Conservation (phyloP, 352 stramenopile genomes). For the Globisporangium emineosum region DNA sequence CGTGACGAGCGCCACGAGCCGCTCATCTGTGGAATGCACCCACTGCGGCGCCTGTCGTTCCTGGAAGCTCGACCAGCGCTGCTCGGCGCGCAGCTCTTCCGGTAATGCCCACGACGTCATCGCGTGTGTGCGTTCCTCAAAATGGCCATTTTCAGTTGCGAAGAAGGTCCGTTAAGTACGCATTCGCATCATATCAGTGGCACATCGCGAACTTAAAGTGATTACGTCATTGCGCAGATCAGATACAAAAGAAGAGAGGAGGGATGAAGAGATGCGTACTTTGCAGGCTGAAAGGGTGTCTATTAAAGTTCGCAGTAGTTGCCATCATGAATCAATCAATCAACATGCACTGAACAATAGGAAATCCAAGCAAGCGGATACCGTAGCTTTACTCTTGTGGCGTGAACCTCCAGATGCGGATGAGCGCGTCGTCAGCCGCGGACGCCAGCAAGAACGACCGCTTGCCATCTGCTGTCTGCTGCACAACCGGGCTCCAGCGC, state of each 20-base stretch:
- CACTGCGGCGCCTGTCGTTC: constrained; percentile 33
- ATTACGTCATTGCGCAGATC: neutral
- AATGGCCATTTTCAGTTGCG: neutral
- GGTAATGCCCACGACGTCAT: constrained; percentile 15
- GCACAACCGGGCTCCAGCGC: constrained; percentile 50
- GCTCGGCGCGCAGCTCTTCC: constrained; percentile 56
- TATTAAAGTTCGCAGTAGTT: constrained; percentile 10
- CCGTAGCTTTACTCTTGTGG: constrained; percentile 6
- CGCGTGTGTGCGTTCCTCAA: neutral
- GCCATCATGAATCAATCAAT: neutral
- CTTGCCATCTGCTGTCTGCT: constrained; percentile 20
- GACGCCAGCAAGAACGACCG: constrained; percentile 63
- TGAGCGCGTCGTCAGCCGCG: constrained; percentile 53
- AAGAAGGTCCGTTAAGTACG: constrained; percentile 11
- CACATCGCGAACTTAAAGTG: neutral
- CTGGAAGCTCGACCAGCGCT: constrained; percentile 65
- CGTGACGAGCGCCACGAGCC: constrained; percentile 59
- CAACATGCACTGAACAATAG: neutral
- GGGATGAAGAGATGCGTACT: neutral
- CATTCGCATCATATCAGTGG: no score
- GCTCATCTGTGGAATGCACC: constrained; percentile 48
- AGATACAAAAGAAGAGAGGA: neutral
- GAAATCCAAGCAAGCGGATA: neutral
- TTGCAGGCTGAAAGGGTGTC: constrained; percentile 8
- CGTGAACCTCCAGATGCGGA: constrained; percentile 70